Conservation (phyloP, 2,329 filamentous ascomycete genomes). For the Epichloe scottii region DNA sequence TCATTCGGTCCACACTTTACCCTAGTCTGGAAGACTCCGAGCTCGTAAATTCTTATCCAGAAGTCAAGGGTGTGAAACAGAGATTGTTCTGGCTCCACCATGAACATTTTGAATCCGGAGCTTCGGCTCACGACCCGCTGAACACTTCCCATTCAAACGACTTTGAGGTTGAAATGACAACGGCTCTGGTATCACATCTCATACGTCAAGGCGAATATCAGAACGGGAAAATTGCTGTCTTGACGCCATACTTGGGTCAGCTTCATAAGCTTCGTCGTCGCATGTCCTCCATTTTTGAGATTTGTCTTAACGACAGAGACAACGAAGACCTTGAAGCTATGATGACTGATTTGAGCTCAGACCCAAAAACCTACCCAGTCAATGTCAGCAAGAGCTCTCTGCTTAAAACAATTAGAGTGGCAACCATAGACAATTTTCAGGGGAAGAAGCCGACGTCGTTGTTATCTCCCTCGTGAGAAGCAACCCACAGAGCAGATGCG, state of each 20-base stretch:
- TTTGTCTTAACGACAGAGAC: conserved; percentile 54
- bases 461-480: conserved; percentile 60
- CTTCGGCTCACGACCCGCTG: conserved; percentile 17
- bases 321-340: conserved; percentile 17
- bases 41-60: conserved; percentile 24
- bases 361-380: not conserved
- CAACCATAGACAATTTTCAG: conserved; percentile 69
- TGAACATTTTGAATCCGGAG: conserved; percentile 28
- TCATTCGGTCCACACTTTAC: conserved; percentile 48
- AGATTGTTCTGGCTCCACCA: conserved; percentile 54
- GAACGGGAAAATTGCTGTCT: conserved; percentile 51
- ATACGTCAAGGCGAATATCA: conserved; percentile 50
- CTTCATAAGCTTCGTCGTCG: conserved; percentile 34
- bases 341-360: not conserved
- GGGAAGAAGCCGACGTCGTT: conserved; percentile 61
- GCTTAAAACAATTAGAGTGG: conserved; percentile 37
- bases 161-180: conserved; percentile 52
- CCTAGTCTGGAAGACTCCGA: conserved; percentile 38
- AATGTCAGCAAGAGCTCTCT: conserved; percentile 19
- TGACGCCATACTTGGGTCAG: conserved; percentile 55
- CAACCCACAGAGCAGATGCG: conserved; percentile 44
- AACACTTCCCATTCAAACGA: conserved; percentile 39
- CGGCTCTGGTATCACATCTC: conserved; percentile 51
- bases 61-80: conserved; percentile 39
- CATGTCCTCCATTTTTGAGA: conserved; percentile 39